Base-by-base conservation (phyloP, 805 yeast species). In the Sugiyamaella chiloensis region DNA sequence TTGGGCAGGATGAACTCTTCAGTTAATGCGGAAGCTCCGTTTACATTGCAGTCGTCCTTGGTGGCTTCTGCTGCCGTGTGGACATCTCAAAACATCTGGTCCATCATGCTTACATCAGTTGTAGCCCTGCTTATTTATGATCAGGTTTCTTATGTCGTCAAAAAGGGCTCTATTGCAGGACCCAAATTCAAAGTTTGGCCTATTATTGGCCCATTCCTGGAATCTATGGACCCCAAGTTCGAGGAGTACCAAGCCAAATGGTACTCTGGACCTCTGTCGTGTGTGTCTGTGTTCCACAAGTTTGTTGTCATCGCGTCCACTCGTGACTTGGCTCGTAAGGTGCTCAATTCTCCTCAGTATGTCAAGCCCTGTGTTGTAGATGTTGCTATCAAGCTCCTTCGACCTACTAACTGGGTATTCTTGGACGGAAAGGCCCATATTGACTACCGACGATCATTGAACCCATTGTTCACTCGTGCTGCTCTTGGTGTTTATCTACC, bases 291-390 rank as follows among this genome's bases (percentile, higher is more conserved):
- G 52, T 93, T 93, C 77, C 99, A 93, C 74, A 93, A 93, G 71
- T 91, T 91, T 62, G 99, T 93, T 35, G 95, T 93, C 43, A 87
- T 91, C 67, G 96, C 96, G 5, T 82, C 93, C 9, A 75, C 83
- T 23, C 81, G 96, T 63, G 96, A 89, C 58, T 73, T 90, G 52
- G 85, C 96, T 24, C 80, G 97, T 65, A 90, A 90, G 61, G 80
- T 89, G 52, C 75, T 91, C 60, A 83, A 80, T 62, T 81, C 95
- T 16, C 95, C 96, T 32, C 76, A 80, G 41, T 93, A 76, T 62
- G 97, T 89, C 52, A 89, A 89, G 68, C 99, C 99, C 4, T 93
- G 99, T 72, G 96, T 93, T 52, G 99, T 93, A 55, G 99, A 93
- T 65, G 98, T 89, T 46, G 99, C 99, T 17, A 76, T 83, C 54